Evolutionary conservation across 768 basidiomycete genomes (phyloP).

Genomic region (Hemileccinum impolitum): DNA sequence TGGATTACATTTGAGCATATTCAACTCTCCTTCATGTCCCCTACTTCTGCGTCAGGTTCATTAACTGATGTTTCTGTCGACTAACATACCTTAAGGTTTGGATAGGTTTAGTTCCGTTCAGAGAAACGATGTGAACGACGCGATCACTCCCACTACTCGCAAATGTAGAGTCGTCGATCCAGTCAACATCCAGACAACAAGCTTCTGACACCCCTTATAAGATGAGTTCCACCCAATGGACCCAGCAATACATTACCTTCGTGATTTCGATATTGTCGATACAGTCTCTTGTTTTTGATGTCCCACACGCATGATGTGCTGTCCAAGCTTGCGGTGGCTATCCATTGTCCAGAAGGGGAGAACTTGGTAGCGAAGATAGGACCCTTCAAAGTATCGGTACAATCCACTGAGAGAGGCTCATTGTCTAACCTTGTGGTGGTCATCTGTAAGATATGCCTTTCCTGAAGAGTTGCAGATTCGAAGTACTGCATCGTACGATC

Average conservation of each 20-base stretch:
- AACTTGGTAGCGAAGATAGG: conserved; percentile 80
- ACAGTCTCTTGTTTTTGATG: conserved; percentile 54
- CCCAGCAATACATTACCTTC: conserved; percentile 43
- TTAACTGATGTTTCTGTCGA: neutral
- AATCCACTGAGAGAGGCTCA: neutral
- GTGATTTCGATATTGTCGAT: conserved; percentile 64
- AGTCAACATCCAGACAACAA: conserved; percentile 79
- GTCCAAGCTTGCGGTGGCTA: conserved; percentile 76
- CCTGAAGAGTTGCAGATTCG: conserved; percentile 64
- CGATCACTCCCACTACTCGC: conserved; percentile 73
- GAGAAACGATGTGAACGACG: conserved; percentile 55
- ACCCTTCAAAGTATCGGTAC: conserved; percentile 47
- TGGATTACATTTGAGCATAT: conserved; percentile 69
- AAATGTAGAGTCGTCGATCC: conserved; percentile 69
- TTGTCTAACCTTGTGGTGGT: conserved; percentile 60
- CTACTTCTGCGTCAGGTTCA: conserved; percentile 33
- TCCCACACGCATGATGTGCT: conserved; percentile 79
- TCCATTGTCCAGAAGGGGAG: conserved; percentile 68
- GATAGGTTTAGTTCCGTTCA: conserved; percentile 51
- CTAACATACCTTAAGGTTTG: conserved; percentile 57
- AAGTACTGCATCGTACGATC: conserved; percentile 71
- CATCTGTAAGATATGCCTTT: conserved; percentile 57
- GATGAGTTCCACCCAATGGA: neutral
- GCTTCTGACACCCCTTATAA: conserved; percentile 38
- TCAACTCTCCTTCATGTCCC: conserved; percentile 75